These are phyloP conservation scores for Anisodus acutangulus DNA, from an alignment of 257 asterid genomes.

Conservation along the genomic window DNA sequence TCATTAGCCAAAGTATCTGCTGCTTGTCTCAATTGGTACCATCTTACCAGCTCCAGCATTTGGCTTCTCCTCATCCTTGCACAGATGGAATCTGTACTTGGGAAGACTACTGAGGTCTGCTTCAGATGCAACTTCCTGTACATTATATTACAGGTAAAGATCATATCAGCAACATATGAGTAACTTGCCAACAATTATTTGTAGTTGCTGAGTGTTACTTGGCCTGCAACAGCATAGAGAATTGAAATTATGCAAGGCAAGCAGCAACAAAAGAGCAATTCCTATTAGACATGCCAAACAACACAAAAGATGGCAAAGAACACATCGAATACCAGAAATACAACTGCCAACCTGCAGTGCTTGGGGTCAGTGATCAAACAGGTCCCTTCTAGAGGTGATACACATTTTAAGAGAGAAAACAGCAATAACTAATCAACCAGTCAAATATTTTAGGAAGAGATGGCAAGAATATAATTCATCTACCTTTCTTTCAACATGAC, in stretches of 20 bases:
- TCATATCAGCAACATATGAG: not conserved
- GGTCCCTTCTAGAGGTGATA: conserved; percentile 24
- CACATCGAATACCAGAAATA: conserved; percentile 95
- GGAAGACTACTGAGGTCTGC: conserved; percentile 86
- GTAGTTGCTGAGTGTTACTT: conserved; percentile 50
- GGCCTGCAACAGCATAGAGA: conserved; percentile 90
- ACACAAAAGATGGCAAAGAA: conserved; percentile 96
- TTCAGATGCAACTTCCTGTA: conserved; percentile 96
- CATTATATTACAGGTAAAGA: conserved; percentile 25
- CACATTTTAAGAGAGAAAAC: conserved; percentile 10
- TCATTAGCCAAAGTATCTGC: conserved; percentile 64
- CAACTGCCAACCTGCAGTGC: conserved; percentile 91
- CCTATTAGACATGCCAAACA: conserved; percentile 92
- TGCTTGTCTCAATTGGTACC: conserved; percentile 75
- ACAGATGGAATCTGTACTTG: conserved; percentile 67
- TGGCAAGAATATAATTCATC: not conserved
- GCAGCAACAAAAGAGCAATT: conserved; percentile 93
- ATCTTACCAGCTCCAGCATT: conserved; percentile 71
- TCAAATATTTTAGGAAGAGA: not conserved
- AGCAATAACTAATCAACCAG: not conserved
- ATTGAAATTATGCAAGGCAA: conserved; percentile 96
- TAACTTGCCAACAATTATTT: not conserved
- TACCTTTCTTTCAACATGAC: not conserved
- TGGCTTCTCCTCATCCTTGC: conserved; percentile 62
- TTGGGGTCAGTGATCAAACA: conserved; percentile 40